Evolutionary conservation across 192 early-diverging fungal genomes (phyloP).

Genomic region (Entrophospora sp.): DNA sequence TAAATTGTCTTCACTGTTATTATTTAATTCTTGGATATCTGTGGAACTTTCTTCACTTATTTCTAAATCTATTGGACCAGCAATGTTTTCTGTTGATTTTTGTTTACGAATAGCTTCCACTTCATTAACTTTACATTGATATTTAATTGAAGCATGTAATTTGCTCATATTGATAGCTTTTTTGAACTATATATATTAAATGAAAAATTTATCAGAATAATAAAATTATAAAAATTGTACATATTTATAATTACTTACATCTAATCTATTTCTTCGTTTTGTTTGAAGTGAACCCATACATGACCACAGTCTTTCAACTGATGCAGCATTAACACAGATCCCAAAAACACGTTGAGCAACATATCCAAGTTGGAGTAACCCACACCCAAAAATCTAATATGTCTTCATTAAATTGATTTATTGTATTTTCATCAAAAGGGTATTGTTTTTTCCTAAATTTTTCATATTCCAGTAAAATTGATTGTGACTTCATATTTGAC

Average conservation of each 20-base stretch:
- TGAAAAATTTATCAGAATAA: not conserved
- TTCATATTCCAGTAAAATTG: not conserved
- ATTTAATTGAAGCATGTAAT: not conserved
- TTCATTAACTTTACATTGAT: not conserved
- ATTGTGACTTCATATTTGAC: not conserved
- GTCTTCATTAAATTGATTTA: not conserved
- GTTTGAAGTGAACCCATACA: not conserved
- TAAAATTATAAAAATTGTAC: not conserved
- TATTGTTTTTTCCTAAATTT: not conserved
- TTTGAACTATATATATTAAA: not conserved
- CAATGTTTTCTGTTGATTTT: not conserved
- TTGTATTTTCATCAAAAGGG: constrained; percentile 4
- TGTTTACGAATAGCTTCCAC: not conserved
- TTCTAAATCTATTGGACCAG: not conserved
- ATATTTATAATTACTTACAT: not conserved
- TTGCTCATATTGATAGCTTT: not conserved
- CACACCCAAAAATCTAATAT: not conserved
- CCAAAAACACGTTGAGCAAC: not conserved
- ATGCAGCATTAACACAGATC: constrained; percentile 19
- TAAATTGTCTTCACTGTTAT: not conserved
- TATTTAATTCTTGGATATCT: not conserved
- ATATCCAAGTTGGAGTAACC: not conserved
- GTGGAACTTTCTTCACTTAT: not conserved
- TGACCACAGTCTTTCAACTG: not conserved
- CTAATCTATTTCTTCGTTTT: not conserved